Conservation (phyloP, 2,329 filamentous ascomycete genomes). For the Penicillium polonicum region DNA sequence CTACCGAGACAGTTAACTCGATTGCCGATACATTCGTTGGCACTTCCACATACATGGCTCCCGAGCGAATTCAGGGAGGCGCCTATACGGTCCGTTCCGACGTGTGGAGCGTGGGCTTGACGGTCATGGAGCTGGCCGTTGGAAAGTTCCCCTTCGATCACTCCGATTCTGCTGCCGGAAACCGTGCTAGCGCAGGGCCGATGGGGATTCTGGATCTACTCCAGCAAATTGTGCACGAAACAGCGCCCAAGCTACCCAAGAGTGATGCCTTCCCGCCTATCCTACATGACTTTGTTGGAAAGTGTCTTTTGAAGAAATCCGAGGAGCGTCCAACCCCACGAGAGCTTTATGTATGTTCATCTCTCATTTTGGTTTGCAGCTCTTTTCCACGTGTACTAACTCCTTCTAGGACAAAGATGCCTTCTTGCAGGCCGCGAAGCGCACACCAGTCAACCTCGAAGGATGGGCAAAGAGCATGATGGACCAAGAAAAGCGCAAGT, state of each 20-base stretch:
- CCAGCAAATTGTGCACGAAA: slow-evolving; percentile 96
- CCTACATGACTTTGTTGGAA: slow-evolving; percentile 94
- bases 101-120: slow-evolving; percentile 96
- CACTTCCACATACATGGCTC: slow-evolving; percentile 98
- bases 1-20: slow-evolving; percentile 94
- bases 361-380: neutral
- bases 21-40: slow-evolving; percentile 98
- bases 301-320: slow-evolving; percentile 87
- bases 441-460: slow-evolving; percentile 88
- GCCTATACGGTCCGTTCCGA: slow-evolving; percentile 98
- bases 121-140: slow-evolving; percentile 95
- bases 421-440: slow-evolving; percentile 93
- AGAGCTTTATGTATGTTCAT: slow-evolving; percentile 75
- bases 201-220: slow-evolving; percentile 94
- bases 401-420: slow-evolving; percentile 74
- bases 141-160: slow-evolving; percentile 92
- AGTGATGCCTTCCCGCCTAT: slow-evolving; percentile 96
- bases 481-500: slow-evolving; percentile 93
- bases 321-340: slow-evolving; percentile 87
- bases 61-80: slow-evolving; percentile 93
- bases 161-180: slow-evolving; percentile 73
- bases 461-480: slow-evolving; percentile 94
- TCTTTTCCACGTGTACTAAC: slow-evolving; percentile 7
- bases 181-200: slow-evolving; percentile 66
- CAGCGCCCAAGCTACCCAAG: slow-evolving; percentile 88